phyloP scores from a whole-genome alignment of 768 basidiomycete species.

The Ephemerocybe angulata region DNA sequence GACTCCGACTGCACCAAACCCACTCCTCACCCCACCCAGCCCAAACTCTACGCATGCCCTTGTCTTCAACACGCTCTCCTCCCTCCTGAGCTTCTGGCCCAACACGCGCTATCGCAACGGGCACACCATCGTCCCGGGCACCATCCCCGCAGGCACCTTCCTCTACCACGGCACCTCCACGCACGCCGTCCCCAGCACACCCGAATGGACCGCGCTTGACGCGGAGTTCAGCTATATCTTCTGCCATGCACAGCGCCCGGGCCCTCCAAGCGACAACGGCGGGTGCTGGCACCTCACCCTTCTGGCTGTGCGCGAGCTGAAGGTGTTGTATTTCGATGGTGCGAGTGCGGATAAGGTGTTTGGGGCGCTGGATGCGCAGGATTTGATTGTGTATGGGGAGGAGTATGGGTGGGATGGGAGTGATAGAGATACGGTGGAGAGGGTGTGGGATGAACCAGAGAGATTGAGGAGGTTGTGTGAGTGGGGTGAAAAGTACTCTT shows the following conservation, averaged over 20 bases:
- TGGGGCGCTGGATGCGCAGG: constrained; percentile 46
- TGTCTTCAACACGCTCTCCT: constrained; percentile 31
- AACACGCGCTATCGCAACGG: constrained; percentile 46
- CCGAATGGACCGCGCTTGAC: constrained; percentile 12
- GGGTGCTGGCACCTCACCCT: constrained; percentile 42
- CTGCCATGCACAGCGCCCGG: constrained; percentile 13
- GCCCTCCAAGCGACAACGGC: not conserved
- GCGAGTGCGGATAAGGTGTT: constrained; percentile 43
- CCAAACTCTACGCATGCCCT: constrained; percentile 25
- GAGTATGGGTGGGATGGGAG: constrained; percentile 28
- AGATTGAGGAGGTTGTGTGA: constrained; percentile 34
- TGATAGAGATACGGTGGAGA: constrained; percentile 25
- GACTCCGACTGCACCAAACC: no score
- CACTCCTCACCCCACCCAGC: not conserved
- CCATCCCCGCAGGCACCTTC: constrained; percentile 31
- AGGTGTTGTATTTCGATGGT: constrained; percentile 52
- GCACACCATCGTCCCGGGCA: constrained; percentile 32
- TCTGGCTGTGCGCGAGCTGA: constrained; percentile 34
- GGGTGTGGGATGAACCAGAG: constrained; percentile 33
- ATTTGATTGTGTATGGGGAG: constrained; percentile 42
- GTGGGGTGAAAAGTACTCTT: constrained; percentile 42
- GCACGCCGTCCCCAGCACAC: constrained; percentile 22
- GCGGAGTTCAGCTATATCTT: constrained; percentile 32
- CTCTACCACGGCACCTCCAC: constrained; percentile 33
- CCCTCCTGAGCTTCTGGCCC: constrained; percentile 40